Evolutionary conservation across 176 grass and related monocot genomes (phyloP), one percentile per base, ranked within the genome.

Genomic region (Microstegium vimineum): DNA sequence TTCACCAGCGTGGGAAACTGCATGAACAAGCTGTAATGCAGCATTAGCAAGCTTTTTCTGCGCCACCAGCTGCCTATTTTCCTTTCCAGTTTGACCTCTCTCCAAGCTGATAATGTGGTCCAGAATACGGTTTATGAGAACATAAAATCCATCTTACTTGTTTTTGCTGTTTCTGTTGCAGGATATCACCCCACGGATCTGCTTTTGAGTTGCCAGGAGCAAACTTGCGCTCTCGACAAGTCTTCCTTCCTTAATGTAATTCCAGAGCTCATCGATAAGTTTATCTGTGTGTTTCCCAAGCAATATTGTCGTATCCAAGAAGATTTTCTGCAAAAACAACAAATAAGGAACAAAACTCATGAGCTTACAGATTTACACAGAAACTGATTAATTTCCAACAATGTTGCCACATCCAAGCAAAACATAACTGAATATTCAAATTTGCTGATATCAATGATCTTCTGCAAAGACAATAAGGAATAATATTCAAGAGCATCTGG

Each of bases 1-100:
- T 57, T 68, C 82, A 66, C 82, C 82, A 57, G 82, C 62, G 54
- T 76, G 10, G 3, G 9, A 57, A 67, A 84, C 51, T 76, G 16
- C 46, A 76, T 27, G 30, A 69, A 54, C 64, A 54, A 80, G 63
- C 17, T 38, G 6, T 16, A 36, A 67, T 36, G 43, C 42, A n/a
- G n/a, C n/a, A 5, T 1, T 0, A 23, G 5, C 4, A 68, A 49
- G 66, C 17, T 10, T 80, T 36, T 36, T 35, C 42, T 80, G n/a
- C 23, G 36, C 62, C 77, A 16, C 42, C 31, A 68, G 64, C 64
- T 69, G 12, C 13, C 56, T 35, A 54, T 37, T 35, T 80, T 49
- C 22, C 31, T 68, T 68, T 49, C 31, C 2, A 26, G 4, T 80
- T 52, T 67, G 46, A 38, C 30, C 62, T 23, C 1, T 69, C 11